Conservation (phyloP, 2,329 filamentous ascomycete species). For the Stemphylium vesicarium region DNA sequence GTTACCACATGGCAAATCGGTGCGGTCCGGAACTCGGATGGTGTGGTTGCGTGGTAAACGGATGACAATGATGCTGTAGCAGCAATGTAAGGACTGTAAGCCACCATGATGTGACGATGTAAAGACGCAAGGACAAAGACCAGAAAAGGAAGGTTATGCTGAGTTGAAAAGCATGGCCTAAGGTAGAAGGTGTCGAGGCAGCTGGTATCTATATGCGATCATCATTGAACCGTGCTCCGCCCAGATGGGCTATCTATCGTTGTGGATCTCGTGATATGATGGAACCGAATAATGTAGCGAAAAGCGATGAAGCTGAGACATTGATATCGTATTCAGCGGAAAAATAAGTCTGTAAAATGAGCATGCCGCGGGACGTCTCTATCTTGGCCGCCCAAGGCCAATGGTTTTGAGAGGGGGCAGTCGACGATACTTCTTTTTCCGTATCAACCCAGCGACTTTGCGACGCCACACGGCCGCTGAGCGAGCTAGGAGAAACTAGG, state of each 20-base stretch:
- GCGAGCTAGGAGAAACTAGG: too few relatives aligned
- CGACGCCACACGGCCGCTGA: too few relatives aligned
- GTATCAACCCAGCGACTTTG: too few relatives aligned
- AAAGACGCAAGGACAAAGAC: constrained; percentile 6
- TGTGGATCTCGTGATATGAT: constrained; percentile 6
- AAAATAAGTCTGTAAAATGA: neutral
- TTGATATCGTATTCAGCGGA: neutral
- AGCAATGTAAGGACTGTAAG: constrained; percentile 35
- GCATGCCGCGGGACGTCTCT: neutral
- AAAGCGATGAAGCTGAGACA: constrained; percentile 3
- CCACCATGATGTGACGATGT: constrained; percentile 31
- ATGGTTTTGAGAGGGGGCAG: neutral
- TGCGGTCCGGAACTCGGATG: constrained; percentile 12
- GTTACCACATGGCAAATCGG: constrained; percentile 19
- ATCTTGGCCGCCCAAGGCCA: neutral
- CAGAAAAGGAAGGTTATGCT: constrained; percentile 22
- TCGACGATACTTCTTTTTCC: too few relatives aligned
- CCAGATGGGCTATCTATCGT: constrained; percentile 12
- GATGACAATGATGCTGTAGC: constrained; percentile 32
- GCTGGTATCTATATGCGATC: constrained; percentile 17
- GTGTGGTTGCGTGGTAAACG: constrained; percentile 16
- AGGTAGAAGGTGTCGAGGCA: neutral
- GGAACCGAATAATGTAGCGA: constrained; percentile 5
- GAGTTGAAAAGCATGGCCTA: constrained; percentile 1
- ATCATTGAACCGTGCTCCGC: constrained; percentile 3